Conservation (phyloP, 2,329 filamentous ascomycete genomes). For the Cryphonectria carpinicola region DNA sequence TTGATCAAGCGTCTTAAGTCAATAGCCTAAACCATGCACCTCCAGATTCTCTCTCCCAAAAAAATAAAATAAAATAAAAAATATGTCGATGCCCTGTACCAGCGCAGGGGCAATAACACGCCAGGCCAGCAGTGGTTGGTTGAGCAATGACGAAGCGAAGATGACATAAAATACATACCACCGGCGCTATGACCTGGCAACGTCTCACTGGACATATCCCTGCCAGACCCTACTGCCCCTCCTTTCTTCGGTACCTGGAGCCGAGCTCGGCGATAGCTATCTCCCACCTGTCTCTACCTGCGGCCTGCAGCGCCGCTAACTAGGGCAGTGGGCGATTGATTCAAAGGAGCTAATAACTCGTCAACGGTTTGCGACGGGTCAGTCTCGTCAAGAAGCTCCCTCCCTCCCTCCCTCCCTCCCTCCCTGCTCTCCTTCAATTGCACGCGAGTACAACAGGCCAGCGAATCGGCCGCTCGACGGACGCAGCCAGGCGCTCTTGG, state of each 20-base stretch:
- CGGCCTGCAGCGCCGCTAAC: not conserved
- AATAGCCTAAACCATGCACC: constrained; percentile 6
- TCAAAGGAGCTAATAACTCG: not conserved
- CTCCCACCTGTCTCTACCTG: not conserved
- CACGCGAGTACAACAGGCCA: not conserved
- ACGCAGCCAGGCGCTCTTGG: not conserved
- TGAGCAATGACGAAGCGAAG: constrained; percentile 2
- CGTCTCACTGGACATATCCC: constrained; percentile 12
- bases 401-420: not conserved
- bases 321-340: not conserved
- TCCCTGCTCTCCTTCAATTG: not conserved
- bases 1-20: not conserved
- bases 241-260: constrained; percentile 14
- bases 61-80: too few relatives aligned
- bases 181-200: constrained; percentile 19
- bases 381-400: constrained; percentile 2
- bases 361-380: constrained; percentile 26
- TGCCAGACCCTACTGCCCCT: not conserved
- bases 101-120: constrained; percentile 16
- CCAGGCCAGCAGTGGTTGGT: constrained; percentile 4
- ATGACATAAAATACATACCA: constrained; percentile 18
- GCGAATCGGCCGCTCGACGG: not conserved
- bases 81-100: constrained; percentile 1
- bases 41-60: constrained; percentile 1
- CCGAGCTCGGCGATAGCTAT: constrained; percentile 25